phyloP scores from a whole-genome alignment of 257 asterid species.

The Misopates orontium region DNA sequence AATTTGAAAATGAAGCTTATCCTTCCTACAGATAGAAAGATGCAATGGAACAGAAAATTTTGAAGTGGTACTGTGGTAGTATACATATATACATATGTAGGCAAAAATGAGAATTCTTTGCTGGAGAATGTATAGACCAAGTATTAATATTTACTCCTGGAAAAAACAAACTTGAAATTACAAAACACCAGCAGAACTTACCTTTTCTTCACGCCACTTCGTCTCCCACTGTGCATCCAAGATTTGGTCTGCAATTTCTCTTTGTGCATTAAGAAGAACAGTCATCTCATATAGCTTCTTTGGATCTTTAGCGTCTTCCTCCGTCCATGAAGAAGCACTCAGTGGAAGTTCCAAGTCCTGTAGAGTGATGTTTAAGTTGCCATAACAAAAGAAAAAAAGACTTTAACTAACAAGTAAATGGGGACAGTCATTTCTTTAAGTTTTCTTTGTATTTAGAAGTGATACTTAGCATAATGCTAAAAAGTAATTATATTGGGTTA shows the following conservation, averaged over 20 bases:
- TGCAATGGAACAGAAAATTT: too few relatives aligned
- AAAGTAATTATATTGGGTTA: too few relatives aligned
- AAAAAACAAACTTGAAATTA: background rate
- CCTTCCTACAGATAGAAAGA: too few relatives aligned
- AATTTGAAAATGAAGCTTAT: too few relatives aligned
- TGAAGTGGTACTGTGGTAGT: too few relatives aligned
- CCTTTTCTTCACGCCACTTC: conserved; percentile 95
- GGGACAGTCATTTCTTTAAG: too few relatives aligned
- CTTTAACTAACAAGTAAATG: background rate
- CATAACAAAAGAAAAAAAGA: conserved; percentile 9
- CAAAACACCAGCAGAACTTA: conserved; percentile 21
- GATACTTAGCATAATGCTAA: too few relatives aligned
- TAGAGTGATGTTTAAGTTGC: conserved; percentile 20
- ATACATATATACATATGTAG: too few relatives aligned
- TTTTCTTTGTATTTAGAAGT: too few relatives aligned
- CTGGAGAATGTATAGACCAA: too few relatives aligned
- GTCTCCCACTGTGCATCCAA: conserved; percentile 91
- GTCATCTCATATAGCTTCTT: conserved; percentile 89
- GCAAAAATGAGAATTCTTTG: too few relatives aligned
- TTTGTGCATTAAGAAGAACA: conserved; percentile 85
- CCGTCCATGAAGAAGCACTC: conserved; percentile 77
- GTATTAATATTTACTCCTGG: too few relatives aligned
- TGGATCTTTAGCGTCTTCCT: conserved; percentile 87
- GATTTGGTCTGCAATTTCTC: conserved; percentile 76
- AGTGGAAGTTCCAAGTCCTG: conserved; percentile 90